These are phyloP conservation scores for Kwoniella shandongensis DNA, from an alignment of 768 basidiomycete species.

Conservation along the genomic window DNA sequence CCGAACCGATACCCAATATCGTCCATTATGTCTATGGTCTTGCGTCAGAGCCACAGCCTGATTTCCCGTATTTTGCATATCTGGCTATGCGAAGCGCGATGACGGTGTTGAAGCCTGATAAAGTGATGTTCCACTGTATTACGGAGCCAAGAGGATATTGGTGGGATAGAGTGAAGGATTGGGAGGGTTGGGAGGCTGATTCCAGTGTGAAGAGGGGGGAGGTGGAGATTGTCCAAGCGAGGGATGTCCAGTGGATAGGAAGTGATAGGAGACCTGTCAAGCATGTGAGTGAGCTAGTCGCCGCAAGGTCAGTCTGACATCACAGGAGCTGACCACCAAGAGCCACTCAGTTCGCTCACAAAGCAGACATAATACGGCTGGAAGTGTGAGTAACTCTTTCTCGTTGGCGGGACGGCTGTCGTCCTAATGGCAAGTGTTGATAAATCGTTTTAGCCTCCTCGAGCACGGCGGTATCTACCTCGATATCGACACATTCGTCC, in stretches of 20 bases:
- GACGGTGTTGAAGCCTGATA: slow-evolving; percentile 41
- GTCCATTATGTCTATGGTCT: slow-evolving; percentile 53
- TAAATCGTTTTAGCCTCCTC: slow-evolving; percentile 31
- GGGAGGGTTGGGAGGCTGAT: slow-evolving; percentile 37
- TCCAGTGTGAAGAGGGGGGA: slow-evolving; percentile 19
- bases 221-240: slow-evolving; percentile 37
- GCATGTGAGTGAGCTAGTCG: slow-evolving; percentile 31
- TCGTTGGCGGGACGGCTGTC: too few species aligned
- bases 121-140: slow-evolving; percentile 51
- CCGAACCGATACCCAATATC: slow-evolving; percentile 40
- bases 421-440: too few species aligned
- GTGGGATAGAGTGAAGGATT: slow-evolving; percentile 45
- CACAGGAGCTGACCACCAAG: not conserved
- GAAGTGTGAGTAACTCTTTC: slow-evolving; percentile 39
- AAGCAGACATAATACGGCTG: slow-evolving; percentile 48
- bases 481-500: slow-evolving; percentile 49
- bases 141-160: slow-evolving; percentile 48
- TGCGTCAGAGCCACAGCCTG: slow-evolving; percentile 33
- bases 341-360: slow-evolving; percentile 41
- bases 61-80: slow-evolving; percentile 50
- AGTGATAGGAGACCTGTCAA: slow-evolving; percentile 32
- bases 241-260: slow-evolving; percentile 39
- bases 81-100: slow-evolving; percentile 49
- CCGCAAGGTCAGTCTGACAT: too few species aligned
- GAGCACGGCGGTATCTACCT: slow-evolving; percentile 49